phyloP scores from a whole-genome alignment of 129 eudicot species.

The Gnaphalium uliginosum region DNA sequence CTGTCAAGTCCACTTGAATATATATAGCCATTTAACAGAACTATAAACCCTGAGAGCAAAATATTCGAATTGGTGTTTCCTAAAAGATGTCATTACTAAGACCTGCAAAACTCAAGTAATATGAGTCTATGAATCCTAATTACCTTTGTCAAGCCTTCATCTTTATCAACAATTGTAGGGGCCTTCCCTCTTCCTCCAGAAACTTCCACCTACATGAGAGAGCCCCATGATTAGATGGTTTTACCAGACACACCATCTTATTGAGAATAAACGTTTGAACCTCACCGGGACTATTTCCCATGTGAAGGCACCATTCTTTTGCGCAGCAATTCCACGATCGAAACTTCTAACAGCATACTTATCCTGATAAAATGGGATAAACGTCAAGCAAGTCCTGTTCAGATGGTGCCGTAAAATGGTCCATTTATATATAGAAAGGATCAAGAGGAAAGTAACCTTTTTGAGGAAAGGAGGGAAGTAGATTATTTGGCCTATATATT shows the following conservation, averaged over 20 bases:
- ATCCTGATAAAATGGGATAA: constrained; percentile 48
- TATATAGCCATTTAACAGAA: not conserved
- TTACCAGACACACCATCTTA: constrained; percentile 3
- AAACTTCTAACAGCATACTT: constrained; percentile 86
- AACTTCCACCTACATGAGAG: constrained; percentile 58
- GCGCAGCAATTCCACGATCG: constrained; percentile 80
- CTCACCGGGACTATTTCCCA: constrained; percentile 97
- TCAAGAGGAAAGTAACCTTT: too few relatives aligned
- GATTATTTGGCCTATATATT: too few relatives aligned
- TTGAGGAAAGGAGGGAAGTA: too few relatives aligned
- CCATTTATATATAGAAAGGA: too few relatives aligned
- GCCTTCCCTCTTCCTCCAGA: constrained; percentile 43
- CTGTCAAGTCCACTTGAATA: not conserved
- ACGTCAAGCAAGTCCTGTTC: not conserved
- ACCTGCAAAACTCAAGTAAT: not conserved
- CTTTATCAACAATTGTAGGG: constrained; percentile 50
- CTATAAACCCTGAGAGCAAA: too few relatives aligned
- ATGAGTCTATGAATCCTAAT: not conserved
- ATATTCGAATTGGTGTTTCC: not conserved
- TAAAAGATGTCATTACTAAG: not conserved
- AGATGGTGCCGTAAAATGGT: not conserved
- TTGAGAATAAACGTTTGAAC: constrained; percentile 11
- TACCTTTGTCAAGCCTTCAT: constrained; percentile 62
- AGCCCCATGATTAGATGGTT: constrained; percentile 5
- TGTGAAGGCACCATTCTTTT: constrained; percentile 67